Base-by-base conservation (phyloP, 73 alveolate species). In the Tetrahymena malaccensis region DNA sequence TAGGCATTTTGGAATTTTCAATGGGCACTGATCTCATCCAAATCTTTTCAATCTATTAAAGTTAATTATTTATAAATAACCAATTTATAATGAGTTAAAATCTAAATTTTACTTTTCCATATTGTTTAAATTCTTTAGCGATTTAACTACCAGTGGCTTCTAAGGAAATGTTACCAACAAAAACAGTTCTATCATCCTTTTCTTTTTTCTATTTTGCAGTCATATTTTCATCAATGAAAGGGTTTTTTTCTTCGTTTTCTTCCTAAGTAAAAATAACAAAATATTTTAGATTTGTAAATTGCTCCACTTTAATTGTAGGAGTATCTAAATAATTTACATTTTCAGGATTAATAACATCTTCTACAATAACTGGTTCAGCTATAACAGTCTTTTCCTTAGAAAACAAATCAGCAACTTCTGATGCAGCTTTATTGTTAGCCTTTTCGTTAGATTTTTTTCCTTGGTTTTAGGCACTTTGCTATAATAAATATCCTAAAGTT, bases 21-120 rank as follows among this genome's bases (percentile, higher is more conserved):
- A 94, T 94, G 1, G 98, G 98, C 21, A 97, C 95, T 19, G 98
- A 94, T 94, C 99, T 96, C 93, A 97, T 94, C 99, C 99, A 98
- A 15, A 98, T 96, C 94, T 97, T 97, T 85, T 96, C 98, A 50
- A 97, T 93, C 95, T 97, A 43, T 37, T 94, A 85, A 25, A 27
- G 7, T 9, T 11, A n/a, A 5, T 55, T 19, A 9, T 4, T 21
- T 27, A 27, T n/a, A n/a, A 4, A 19, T 70, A 0, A 8, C 10
- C 3, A 27, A 9, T 70, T 27, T 17, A 70, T 70, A n/a, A 3
- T 16, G 12, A 9, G 4, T 16, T 57, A 33, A 37, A n/a, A 44
- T 50, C 0, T 38, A 5, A 40, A 57, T 84, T n/a, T 37, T 85
- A 94, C 97, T 58, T 96, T 94, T 16, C 99, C 99, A 84, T 96